A percentile compares a stretch with the other conserved stretches of the same genome.
phyloP scores from a whole-genome alignment of 2,329 filamentous ascomycete genomes.

The Raffaelea deltoideospora region DNA sequence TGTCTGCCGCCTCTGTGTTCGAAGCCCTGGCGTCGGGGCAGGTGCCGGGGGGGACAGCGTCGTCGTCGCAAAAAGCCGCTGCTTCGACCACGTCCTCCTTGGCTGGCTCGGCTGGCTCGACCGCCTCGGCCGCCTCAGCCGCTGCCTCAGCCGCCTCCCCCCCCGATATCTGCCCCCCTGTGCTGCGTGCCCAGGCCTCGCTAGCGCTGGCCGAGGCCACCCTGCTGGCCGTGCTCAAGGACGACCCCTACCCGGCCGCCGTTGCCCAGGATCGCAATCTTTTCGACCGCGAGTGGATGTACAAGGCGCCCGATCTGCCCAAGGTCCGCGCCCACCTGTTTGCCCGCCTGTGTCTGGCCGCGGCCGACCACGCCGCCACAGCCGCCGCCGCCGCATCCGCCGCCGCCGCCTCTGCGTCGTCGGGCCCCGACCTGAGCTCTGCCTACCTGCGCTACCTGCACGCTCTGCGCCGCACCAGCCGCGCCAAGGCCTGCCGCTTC shows the following conservation, averaged over 20 bases:
- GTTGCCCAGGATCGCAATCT: constrained; percentile 71
- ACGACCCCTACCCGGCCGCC: constrained; percentile 78
- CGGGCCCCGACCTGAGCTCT: constrained; percentile 35
- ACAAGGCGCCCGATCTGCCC: constrained; percentile 71
- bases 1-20: constrained; percentile 68
- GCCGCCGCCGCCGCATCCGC: constrained; percentile 31
- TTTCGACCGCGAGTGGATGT: constrained; percentile 92
- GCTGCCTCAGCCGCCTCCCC: constrained; percentile 20
- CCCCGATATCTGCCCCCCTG: constrained; percentile 36
- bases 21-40: constrained; percentile 28
- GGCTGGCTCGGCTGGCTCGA: no score
- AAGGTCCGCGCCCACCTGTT: constrained; percentile 82
- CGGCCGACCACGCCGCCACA: constrained; percentile 72
- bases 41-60: no score
- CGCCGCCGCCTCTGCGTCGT: constrained; percentile 16
- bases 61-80: no score
- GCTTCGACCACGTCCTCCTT: no score
- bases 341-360: constrained; percentile 72
- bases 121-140: no score
- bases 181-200: constrained; percentile 39
- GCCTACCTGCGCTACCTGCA: constrained; percentile 58
- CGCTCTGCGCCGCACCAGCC: constrained; percentile 57
- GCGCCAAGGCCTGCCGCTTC: constrained; percentile 79
- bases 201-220: constrained; percentile 79
- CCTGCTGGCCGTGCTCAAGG: constrained; percentile 76